Percentiles rank a stretch among this genome's conserved stretches.
Evolutionary conservation across 2,329 filamentous ascomycete species (phyloP).

Genomic region (Hypoxylon rubiginosum): DNA sequence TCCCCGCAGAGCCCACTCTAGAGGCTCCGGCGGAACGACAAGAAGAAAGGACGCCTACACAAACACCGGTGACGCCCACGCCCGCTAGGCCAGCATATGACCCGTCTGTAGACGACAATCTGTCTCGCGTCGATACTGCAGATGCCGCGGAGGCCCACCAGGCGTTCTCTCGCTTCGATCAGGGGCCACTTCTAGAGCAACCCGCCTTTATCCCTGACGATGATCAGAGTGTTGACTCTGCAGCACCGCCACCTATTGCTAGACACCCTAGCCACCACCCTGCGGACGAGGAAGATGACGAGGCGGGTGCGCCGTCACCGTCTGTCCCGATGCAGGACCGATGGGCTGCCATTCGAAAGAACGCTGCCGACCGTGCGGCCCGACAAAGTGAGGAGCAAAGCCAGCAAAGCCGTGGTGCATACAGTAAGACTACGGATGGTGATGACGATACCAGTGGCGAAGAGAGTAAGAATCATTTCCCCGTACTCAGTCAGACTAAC

Average conservation of each 20-base stretch:
- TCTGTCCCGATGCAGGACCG: constrained; percentile 73
- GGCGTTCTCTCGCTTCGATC: constrained; percentile 80
- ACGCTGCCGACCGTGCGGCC: constrained; percentile 85
- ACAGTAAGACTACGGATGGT: constrained; percentile 70
- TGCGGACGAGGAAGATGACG: constrained; percentile 44
- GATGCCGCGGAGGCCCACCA: constrained; percentile 71
- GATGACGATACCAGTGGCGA: constrained; percentile 95
- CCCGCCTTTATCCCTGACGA: constrained; percentile 83
- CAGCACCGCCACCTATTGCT: constrained; percentile 65
- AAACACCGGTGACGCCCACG: constrained; percentile 44
- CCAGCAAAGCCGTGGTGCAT: constrained; percentile 70
- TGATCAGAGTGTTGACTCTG: constrained; percentile 62
- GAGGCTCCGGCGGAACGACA: constrained; percentile 46
- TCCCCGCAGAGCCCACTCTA: constrained; percentile 39
- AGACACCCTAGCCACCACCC: constrained; percentile 52
- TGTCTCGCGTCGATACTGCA: constrained; percentile 71
- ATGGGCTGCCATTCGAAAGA: constrained; percentile 97
- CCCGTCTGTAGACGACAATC: constrained; percentile 60
- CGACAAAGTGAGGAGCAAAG: constrained; percentile 76
- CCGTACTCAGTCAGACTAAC: neutral
- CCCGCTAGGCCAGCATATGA: constrained; percentile 58
- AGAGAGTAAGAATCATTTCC: constrained; percentile 60
- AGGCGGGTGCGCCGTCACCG: constrained; percentile 51
- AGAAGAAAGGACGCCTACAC: constrained; percentile 48
- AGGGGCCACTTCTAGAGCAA: constrained; percentile 88